Percentiles rank a stretch among this genome's conserved stretches.
Evolutionary conservation across 176 grass and related monocot species (phyloP).

Genomic region (Bolboschoenus planiculmis): DNA sequence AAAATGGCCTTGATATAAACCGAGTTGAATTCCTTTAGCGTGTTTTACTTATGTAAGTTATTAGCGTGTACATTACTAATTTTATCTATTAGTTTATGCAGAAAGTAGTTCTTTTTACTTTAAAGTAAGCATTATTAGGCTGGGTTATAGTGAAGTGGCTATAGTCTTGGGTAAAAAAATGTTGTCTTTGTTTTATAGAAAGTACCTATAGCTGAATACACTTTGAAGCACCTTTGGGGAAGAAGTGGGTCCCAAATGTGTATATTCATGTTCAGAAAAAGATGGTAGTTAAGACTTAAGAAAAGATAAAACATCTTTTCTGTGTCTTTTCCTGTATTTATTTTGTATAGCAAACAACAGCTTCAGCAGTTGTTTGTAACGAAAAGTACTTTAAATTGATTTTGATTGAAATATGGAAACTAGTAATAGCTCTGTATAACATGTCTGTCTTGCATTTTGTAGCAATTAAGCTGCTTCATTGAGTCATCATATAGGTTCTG

Average conservation of each 20-base stretch:
- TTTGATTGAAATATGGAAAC: not conserved
- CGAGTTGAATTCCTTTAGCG: not conserved
- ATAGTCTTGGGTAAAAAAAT: not conserved
- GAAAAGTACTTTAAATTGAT: not conserved
- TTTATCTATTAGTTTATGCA: not conserved
- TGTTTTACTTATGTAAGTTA: not conserved
- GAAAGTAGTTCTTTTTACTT: not conserved
- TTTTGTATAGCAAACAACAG: not conserved
- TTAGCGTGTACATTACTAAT: not conserved
- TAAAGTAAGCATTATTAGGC: not conserved
- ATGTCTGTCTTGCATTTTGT: not conserved
- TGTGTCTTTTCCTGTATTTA: not conserved
- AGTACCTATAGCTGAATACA: not conserved
- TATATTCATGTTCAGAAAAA: not conserved
- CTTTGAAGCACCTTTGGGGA: not conserved
- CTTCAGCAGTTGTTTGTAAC: not conserved
- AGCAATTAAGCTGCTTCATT: not conserved
- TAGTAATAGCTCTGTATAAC: not conserved
- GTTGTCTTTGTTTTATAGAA: not conserved
- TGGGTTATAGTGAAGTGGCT: not conserved
- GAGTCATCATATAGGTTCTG: not conserved
- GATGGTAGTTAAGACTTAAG: not conserved
- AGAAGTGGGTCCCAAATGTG: not conserved
- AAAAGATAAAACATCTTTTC: not conserved
- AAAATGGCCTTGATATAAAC: not conserved